These are phyloP conservation scores for Erigeron canadensis DNA, from an alignment of 129 eudicot genomes.

Conservation along the genomic window DNA sequence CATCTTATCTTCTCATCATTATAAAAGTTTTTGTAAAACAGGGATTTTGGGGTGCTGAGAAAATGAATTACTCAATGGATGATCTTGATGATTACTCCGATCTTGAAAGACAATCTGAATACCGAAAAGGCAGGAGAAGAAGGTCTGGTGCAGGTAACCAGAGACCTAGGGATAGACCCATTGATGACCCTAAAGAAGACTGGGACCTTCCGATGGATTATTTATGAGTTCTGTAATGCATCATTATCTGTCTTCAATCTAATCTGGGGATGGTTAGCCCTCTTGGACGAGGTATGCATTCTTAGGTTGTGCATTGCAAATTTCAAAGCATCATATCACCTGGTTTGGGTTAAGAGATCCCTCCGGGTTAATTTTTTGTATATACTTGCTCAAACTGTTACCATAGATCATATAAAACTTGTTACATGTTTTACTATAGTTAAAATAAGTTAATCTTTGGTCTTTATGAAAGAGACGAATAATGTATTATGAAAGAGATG, in stretches of 20 bases:
- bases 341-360: neutral
- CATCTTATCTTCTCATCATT: neutral
- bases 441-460: neutral
- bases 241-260: neutral
- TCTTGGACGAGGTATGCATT: neutral
- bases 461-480: neutral
- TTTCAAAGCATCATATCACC: neutral
- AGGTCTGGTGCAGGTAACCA: conserved; percentile 14
- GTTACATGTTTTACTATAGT: neutral
- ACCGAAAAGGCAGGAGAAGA: conserved; percentile 28
- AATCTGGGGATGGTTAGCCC: neutral
- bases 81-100: conserved; percentile 47
- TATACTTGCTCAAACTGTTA: neutral
- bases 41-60: conserved; percentile 68
- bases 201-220: conserved; percentile 95
- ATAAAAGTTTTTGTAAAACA: conserved; percentile 1
- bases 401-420: neutral
- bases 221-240: conserved; percentile 31
- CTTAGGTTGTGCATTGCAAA: neutral
- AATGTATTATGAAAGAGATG: neutral
- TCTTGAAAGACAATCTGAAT: conserved; percentile 24
- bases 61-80: conserved; percentile 37
- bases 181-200: conserved; percentile 39
- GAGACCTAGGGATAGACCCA: conserved; percentile 26
- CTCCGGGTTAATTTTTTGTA: neutral